Base-by-base conservation (phyloP, 2,329 filamentous ascomycete species). In the Fusarium nanum region DNA sequence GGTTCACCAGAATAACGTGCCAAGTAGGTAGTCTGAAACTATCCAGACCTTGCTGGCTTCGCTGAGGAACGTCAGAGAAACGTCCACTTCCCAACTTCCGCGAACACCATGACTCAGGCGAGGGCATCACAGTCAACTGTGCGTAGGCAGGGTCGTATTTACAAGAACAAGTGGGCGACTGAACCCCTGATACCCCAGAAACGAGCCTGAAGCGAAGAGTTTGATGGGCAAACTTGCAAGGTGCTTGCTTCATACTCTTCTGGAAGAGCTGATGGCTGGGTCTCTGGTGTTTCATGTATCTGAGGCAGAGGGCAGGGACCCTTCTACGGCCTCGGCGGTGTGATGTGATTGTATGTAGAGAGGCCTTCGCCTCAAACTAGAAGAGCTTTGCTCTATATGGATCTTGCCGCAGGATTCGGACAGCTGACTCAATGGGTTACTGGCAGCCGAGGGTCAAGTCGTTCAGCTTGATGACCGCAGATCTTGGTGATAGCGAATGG, bases 221-320 rank as follows among this genome's bases (percentile, higher is more conserved):
- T 59, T 59, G 56, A 64, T 46, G 37, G 60, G 37, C 42, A 47
- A 61, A 42, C 59, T 41, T 46, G 30, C 58, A 65, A 61, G 52
- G 49, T 60, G 55, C 58, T 44, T 56, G 68, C 70, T 56, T 73
- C 68, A 68, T 66, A 42, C 68, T 69, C 58, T 76, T 77, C 73
- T 73, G 74, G 72, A 74, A 75, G 52, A 70, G 62, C 59, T 62
- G 64, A 64, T 65, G 52, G 65, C 67, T 68, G 54, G 64, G 50
- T 40, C 42, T 62, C 27, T 53, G 49, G 25, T 42, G 71, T 75
- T 77, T 78, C 76, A 74, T 59, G 71, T 72, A 64, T 56, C 60
- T 55, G 67, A 70, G 64, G 60, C 57, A 57, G 52, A 64, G 65
- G 50, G 65, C 45, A 68, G 60, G 58, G 60, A 56, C 65, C 64